phyloP scores from a whole-genome alignment of 371 early-diverging fungal genomes.

The Mucor irregularis region DNA sequence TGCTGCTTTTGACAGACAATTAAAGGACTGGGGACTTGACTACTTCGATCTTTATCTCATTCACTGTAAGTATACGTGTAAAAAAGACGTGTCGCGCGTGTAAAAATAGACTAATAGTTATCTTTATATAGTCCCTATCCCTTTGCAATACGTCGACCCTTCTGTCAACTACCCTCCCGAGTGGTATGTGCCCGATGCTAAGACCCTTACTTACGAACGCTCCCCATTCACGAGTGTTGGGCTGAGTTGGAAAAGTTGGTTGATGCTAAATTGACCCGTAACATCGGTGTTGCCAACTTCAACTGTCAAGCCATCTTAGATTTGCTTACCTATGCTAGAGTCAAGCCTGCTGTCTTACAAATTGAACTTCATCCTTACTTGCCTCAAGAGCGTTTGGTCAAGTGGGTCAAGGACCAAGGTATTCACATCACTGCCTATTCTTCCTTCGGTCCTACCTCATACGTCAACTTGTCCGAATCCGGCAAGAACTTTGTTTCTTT shows the following conservation, averaged over 20 bases:
- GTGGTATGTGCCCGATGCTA: conserved; percentile 32
- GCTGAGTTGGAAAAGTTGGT: conserved; percentile 45
- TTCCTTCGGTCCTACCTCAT: conserved; percentile 62
- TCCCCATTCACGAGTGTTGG: conserved; percentile 50
- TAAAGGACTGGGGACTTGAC: conserved; percentile 57
- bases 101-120: conserved; percentile 38
- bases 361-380: conserved; percentile 74
- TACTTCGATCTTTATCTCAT: conserved; percentile 75
- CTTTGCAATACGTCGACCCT: conserved; percentile 34
- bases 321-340: conserved; percentile 40
- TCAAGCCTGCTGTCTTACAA: conserved; percentile 48
- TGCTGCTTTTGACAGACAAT: conserved; percentile 47
- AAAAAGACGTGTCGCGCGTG: conserved; percentile 21
- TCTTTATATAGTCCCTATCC: conserved; percentile 36
- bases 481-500: conserved; percentile 42
- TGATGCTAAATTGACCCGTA: conserved; percentile 33
- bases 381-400: conserved; percentile 53
- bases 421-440: conserved; percentile 68
- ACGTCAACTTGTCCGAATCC: conserved; percentile 41
- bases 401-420: conserved; percentile 34
- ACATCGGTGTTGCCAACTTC: conserved; percentile 68
- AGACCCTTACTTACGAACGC: conserved; percentile 27
- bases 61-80: conserved; percentile 34
- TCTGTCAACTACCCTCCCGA: conserved; percentile 37
- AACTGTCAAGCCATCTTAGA: conserved; percentile 44